Evolutionary conservation across 2,329 filamentous ascomycete genomes (phyloP).

Genomic region (Dothideomycetes sp.): DNA sequence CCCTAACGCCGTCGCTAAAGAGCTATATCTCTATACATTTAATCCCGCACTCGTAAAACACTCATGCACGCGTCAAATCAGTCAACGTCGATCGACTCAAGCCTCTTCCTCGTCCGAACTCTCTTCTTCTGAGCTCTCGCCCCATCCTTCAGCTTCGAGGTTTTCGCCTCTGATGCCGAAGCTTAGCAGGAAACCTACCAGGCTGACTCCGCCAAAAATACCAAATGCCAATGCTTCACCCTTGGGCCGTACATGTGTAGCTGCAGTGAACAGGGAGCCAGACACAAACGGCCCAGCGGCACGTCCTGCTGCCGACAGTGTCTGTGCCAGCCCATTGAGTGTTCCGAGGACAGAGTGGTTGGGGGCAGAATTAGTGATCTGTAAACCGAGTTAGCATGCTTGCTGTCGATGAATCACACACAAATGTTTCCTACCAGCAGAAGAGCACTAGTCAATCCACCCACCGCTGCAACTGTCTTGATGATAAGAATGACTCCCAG

Average conservation of each 20-base stretch:
- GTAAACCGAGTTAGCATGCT: no score
- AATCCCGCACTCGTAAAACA: no score
- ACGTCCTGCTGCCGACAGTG: constrained; percentile 79
- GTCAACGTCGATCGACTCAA: background rate
- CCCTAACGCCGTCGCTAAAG: background rate
- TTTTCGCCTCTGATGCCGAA: constrained; percentile 60
- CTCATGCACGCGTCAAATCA: no score
- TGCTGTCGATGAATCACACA: no score
- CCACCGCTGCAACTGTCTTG: constrained; percentile 84
- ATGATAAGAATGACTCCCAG: constrained; percentile 70
- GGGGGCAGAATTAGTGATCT: constrained; percentile 90
- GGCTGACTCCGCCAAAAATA: constrained; percentile 71
- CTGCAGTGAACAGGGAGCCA: constrained; percentile 73
- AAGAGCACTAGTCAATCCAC: constrained; percentile 80
- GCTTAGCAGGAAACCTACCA: constrained; percentile 69
- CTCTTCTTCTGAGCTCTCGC: constrained; percentile 28
- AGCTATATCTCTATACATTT: no score
- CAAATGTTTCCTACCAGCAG: constrained; percentile 43
- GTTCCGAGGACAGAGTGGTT: constrained; percentile 78
- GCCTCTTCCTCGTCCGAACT: constrained; percentile 37
- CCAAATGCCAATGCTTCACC: constrained; percentile 82
- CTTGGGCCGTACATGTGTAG: constrained; percentile 61
- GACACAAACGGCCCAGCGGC: constrained; percentile 82
- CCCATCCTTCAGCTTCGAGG: constrained; percentile 49
- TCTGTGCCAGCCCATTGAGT: constrained; percentile 88